A percentile compares a stretch with the other conserved stretches of the same genome.
These are phyloP conservation scores for Microthlaspi erraticum DNA, from an alignment of 345 rosid genomes.

Conservation along the genomic window DNA sequence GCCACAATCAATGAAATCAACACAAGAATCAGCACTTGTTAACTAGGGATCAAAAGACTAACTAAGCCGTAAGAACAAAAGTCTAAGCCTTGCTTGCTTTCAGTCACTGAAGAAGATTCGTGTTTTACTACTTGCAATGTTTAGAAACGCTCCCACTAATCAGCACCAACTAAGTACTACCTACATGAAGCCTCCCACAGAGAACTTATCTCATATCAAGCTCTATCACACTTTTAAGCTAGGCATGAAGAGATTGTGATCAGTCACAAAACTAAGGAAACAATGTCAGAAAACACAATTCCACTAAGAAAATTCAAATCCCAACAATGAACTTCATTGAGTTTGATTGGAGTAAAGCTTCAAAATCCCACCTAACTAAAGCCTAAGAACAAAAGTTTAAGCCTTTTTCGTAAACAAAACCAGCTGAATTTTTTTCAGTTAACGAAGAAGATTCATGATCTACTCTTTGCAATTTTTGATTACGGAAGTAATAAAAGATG, in stretches of 20 bases:
- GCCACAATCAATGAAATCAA: neutral
- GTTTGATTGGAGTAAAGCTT: neutral
- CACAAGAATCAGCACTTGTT: neutral
- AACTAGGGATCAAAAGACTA: too few species aligned
- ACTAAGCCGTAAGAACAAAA: neutral
- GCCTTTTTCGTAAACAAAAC: neutral
- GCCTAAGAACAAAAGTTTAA: neutral
- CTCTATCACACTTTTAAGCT: slow-evolving; percentile 19
- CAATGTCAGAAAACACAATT: neutral
- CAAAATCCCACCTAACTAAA: neutral
- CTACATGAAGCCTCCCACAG: neutral
- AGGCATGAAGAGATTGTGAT: neutral
- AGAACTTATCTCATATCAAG: neutral
- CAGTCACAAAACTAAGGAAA: neutral
- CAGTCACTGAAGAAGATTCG: neutral
- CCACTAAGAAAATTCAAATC: neutral
- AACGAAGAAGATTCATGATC: neutral
- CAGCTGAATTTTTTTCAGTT: neutral
- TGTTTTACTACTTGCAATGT: neutral
- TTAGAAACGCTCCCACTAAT: neutral
- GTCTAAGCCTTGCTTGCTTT: neutral
- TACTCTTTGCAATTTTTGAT: neutral
- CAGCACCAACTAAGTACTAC: neutral
- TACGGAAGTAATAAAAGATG: neutral
- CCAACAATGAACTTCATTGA: neutral